These are phyloP conservation scores for Fraxinus platypoda DNA, from an alignment of 305 asterid genomes.

Conservation along the genomic window DNA sequence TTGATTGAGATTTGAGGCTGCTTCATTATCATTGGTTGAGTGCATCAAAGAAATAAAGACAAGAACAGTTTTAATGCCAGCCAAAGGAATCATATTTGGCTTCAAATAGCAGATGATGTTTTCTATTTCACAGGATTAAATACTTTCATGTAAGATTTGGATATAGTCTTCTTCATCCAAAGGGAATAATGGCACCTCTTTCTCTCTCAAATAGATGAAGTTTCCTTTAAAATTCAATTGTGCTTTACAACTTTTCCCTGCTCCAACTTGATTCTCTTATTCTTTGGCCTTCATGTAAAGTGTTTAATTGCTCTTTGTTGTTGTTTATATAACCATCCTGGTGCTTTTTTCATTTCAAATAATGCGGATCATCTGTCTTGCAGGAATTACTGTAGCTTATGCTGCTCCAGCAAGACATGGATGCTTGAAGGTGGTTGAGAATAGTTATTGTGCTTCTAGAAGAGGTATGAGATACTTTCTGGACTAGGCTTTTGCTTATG, in stretches of 20 bases:
- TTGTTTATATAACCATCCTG: neutral
- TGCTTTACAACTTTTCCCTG: conserved; percentile 9
- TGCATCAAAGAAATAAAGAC: neutral
- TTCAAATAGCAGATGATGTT: neutral
- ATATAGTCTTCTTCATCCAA: neutral
- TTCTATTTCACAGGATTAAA: neutral
- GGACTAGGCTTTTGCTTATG: conserved; percentile 1
- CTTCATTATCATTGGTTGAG: neutral
- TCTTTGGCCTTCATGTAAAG: neutral
- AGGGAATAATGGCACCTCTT: neutral
- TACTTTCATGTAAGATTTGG: neutral
- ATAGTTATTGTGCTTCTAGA: conserved; percentile 81
- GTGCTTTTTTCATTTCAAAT: conserved; percentile 9
- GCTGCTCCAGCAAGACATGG: conserved; percentile 73
- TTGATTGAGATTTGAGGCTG: neutral
- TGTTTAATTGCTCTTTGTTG: neutral
- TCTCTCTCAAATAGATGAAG: neutral
- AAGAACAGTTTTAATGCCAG: neutral
- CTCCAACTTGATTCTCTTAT: conserved; percentile 5
- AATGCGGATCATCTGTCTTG: conserved; percentile 20
- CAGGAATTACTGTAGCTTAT: conserved; percentile 77
- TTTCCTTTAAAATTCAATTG: neutral
- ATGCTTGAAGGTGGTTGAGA: conserved; percentile 92
- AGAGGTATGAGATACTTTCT: conserved; percentile 48
- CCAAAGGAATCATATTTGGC: neutral